These are phyloP conservation scores for Geoglossum cookeanum DNA, from an alignment of 2,329 filamentous ascomycete genomes.

Conservation along the genomic window DNA sequence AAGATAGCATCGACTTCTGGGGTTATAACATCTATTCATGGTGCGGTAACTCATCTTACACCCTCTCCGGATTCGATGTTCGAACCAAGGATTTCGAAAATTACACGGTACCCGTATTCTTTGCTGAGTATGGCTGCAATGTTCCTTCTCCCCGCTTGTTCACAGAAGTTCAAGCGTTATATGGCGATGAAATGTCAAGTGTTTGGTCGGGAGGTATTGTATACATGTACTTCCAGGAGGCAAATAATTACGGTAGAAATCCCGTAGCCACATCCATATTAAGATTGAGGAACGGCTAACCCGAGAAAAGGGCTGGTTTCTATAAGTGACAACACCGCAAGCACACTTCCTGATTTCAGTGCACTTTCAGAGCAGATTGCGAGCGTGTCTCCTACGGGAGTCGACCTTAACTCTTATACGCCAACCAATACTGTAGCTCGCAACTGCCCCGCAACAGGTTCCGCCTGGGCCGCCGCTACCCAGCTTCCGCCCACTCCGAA, in stretches of 20 bases:
- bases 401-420: constrained; percentile 47
- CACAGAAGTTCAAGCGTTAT: constrained; percentile 69
- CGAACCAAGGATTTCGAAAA: constrained; percentile 72
- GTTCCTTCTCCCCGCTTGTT: constrained; percentile 52
- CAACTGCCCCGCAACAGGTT: constrained; percentile 47
- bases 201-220: constrained; percentile 95
- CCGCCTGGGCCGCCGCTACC: constrained; percentile 49
- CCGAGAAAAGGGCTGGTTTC: constrained; percentile 40
- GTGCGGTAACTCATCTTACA: constrained; percentile 73
- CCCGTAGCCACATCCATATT: not conserved
- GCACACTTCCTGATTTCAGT: constrained; percentile 54
- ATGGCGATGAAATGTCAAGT: constrained; percentile 56
- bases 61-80: constrained; percentile 57
- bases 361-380: constrained; percentile 51
- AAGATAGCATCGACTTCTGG: constrained; percentile 78
- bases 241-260: constrained; percentile 63
- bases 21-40: constrained; percentile 99
- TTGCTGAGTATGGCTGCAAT: constrained; percentile 98
- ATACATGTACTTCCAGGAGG: constrained; percentile 95
- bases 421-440: constrained; percentile 50
- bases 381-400: constrained; percentile 44
- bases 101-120: constrained; percentile 92
- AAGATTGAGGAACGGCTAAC: not conserved
- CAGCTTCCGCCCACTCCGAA: constrained; percentile 71
- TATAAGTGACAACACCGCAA: constrained; percentile 38